These are phyloP conservation scores for Cyclotella sp. DNA, from an alignment of 108 stramenopile species.

Conservation along the genomic window DNA sequence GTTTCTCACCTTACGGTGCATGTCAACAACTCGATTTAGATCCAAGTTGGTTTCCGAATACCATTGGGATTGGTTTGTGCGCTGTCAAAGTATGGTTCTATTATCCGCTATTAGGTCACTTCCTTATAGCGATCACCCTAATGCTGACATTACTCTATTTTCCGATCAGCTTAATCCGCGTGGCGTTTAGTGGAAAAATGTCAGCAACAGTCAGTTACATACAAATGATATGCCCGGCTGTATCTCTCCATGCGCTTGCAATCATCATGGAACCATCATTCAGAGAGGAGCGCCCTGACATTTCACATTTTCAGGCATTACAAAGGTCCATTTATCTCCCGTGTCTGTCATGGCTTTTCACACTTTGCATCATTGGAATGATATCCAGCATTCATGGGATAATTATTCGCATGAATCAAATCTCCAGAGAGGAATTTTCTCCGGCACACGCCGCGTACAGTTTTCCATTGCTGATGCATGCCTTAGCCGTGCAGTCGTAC, in stretches of 20 bases:
- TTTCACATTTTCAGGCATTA: slow-evolving; percentile 68
- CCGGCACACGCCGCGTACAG: slow-evolving; percentile 88
- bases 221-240: slow-evolving; percentile 79
- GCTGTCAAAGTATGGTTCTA: slow-evolving; percentile 82
- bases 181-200: slow-evolving; percentile 75
- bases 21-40: not conserved
- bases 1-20: not conserved
- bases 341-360: slow-evolving; percentile 73
- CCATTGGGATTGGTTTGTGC: slow-evolving; percentile 72
- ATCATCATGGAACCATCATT: slow-evolving; percentile 85
- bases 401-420: slow-evolving; percentile 59
- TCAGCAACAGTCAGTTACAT: slow-evolving; percentile 80
- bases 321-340: slow-evolving; percentile 79
- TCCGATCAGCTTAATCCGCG: slow-evolving; percentile 59
- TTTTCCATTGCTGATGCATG: slow-evolving; percentile 75
- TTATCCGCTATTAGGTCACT: slow-evolving; percentile 71
- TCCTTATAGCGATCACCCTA: slow-evolving; percentile 76
- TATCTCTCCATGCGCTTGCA: slow-evolving; percentile 70
- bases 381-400: slow-evolving; percentile 73
- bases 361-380: slow-evolving; percentile 64
- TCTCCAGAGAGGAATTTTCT: slow-evolving; percentile 65
- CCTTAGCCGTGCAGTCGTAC: slow-evolving; percentile 81
- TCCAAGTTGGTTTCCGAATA: slow-evolving; percentile 82
- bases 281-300: slow-evolving; percentile 77
- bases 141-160: slow-evolving; percentile 52